Base-by-base conservation (phyloP, 345 rosid genomes). In the Camelina laxa region DNA sequence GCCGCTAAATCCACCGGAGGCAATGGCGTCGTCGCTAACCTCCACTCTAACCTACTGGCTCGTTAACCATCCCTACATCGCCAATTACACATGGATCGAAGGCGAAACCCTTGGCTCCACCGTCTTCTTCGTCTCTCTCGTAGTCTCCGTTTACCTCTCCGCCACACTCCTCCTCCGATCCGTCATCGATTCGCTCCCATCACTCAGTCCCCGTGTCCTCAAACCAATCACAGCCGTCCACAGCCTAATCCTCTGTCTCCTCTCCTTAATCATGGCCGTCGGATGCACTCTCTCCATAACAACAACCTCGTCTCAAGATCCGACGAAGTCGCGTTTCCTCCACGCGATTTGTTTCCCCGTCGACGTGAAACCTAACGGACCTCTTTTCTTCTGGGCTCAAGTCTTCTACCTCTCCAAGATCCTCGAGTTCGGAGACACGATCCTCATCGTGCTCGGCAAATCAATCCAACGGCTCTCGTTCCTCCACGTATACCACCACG, bases 401-500 rank as follows among this genome's bases (percentile, higher is more conserved):
- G 51, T 88, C 44, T 88, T 85, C 74, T 87, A 90, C 51, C 87
- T 90, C 69, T 88, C 93, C 48, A 90, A 88, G 77, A 72, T 90
- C 12, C 83, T 85, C 11, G 90, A 90, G 69, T 88, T 88, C 17
- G 12, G 80, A 0, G 96, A 90, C 57, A 88, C 93, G 47, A 47
- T 87, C 12, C 47, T 90, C 58, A 90, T 90, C 80, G 71, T 87
- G 35, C 54, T 88, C 4, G 71, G 83, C 20, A 82, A 79, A 30
- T 85, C 96, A 1, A 45, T 71, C 80, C 80, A 81, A 19, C 85
- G 94, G 75, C 78, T 89, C 36, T 86, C 95, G 0, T 91, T 91
- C 74, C 96, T 91, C 88, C 97, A 91, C 81, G 89, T 91, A 3
- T 91, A 87, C 80, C 96, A 91, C 72, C 96, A 91, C 62, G 87